Conservation (phyloP, 2,329 filamentous ascomycete genomes). For the Paradendryphiella salina region DNA sequence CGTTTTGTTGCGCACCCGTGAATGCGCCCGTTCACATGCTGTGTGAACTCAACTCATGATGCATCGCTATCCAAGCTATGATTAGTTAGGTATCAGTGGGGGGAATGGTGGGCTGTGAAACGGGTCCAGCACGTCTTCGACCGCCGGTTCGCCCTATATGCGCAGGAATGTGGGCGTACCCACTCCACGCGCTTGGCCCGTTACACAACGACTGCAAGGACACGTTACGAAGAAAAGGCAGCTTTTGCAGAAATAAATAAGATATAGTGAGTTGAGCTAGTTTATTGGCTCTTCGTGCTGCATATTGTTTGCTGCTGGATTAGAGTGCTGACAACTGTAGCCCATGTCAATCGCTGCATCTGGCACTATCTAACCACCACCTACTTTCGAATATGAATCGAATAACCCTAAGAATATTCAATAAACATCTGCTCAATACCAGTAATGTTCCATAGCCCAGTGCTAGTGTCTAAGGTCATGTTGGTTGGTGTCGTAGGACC, state of each 20-base stretch:
- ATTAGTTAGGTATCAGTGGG: not conserved
- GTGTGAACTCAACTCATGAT: not conserved
- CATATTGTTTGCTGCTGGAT: not conserved
- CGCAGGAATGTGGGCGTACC: not conserved
- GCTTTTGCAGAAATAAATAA: not conserved
- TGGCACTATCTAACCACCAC: not conserved
- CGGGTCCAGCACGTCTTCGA: not conserved
- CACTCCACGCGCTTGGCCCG: not conserved
- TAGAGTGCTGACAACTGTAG: conserved; percentile 2
- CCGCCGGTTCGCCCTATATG: not conserved
- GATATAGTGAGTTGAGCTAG: not conserved
- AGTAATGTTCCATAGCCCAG: conserved; percentile 37
- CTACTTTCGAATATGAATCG: not conserved
- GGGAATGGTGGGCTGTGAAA: not conserved
- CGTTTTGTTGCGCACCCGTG: not conserved
- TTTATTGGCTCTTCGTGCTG: not conserved
- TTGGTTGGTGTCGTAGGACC: conserved; percentile 42
- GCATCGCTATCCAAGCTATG: not conserved
- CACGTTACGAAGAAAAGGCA: not conserved
- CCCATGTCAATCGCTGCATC: not conserved
- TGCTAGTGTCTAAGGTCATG: conserved; percentile 37
- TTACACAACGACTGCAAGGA: not conserved
- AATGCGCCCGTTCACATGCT: not conserved
- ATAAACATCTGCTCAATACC: conserved; percentile 36
- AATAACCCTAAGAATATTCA: conserved; percentile 30